Conservation (phyloP, 2,329 filamentous ascomycete species). For the Drechslerella dactyloides region DNA sequence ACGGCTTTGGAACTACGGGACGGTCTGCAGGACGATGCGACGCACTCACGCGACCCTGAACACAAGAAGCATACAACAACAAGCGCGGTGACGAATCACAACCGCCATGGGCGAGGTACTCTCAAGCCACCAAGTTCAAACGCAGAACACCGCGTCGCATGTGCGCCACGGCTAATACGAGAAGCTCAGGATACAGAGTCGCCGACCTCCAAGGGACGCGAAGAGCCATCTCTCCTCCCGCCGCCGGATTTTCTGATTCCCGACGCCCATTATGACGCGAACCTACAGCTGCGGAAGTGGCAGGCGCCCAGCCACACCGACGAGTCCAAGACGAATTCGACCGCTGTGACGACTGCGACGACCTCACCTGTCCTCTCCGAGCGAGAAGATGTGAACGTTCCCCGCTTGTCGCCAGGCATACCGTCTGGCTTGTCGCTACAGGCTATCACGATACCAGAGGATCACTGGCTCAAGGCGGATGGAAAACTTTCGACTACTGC, state of each 20-base stretch:
- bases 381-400: conserved; percentile 11
- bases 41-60: background rate
- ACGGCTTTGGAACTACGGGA: background rate
- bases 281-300: conserved; percentile 16
- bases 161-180: conserved; percentile 13
- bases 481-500: conserved; percentile 4
- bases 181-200: conserved; percentile 37
- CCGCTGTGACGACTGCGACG: background rate
- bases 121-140: background rate
- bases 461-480: conserved; percentile 21
- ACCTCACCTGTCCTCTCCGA: conserved; percentile 39
- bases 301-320: conserved; percentile 20
- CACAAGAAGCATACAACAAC: no score
- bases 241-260: conserved; percentile 46
- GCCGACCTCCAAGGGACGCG: conserved; percentile 22
- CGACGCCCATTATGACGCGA: conserved; percentile 15
- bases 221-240: conserved; percentile 35
- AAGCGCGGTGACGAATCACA: conserved; percentile 15
- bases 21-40: conserved; percentile 14
- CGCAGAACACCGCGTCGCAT: background rate
- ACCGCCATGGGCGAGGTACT: conserved; percentile 34
- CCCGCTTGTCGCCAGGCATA: conserved; percentile 27
- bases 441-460: conserved; percentile 39
- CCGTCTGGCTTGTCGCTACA: conserved; percentile 33
- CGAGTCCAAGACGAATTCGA: conserved; percentile 23